phyloP scores from a whole-genome alignment of 106 monocot species.

The Cymbidium sinense region DNA sequence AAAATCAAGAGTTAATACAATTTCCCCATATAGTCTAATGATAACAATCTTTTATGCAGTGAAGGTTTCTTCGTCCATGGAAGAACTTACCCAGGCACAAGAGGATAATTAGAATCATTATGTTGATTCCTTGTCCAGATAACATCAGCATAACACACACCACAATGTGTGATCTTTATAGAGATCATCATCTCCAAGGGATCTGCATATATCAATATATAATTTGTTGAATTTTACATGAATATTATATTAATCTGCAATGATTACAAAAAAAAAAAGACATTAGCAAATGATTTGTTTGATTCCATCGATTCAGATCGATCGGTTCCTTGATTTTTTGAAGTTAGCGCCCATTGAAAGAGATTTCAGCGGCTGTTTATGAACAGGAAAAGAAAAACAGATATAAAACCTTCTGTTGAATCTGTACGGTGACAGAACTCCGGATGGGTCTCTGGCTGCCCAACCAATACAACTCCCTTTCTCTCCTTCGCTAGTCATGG shows the following conservation, averaged over 20 bases:
- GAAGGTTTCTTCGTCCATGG: not conserved
- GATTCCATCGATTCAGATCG: not conserved
- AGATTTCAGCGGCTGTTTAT: not conserved
- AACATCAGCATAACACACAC: conserved; percentile 33
- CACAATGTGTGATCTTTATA: conserved; percentile 26
- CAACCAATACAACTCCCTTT: conserved; percentile 25
- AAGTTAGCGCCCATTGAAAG: not conserved
- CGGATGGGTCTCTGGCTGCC: conserved; percentile 32
- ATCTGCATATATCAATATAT: conserved; percentile 9
- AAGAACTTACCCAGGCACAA: conserved; percentile 30
- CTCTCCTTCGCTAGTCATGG: conserved; percentile 8
- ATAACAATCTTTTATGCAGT: not conserved
- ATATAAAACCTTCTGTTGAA: conserved; percentile 27
- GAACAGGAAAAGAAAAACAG: not conserved
- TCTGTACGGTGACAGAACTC: conserved; percentile 32
- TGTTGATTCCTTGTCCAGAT: conserved; percentile 21
- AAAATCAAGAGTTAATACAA: not conserved
- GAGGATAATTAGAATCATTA: conserved; percentile 22
- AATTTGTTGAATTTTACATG: not conserved
- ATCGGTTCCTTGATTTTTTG: not conserved
- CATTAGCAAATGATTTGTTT: not conserved
- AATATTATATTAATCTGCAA: not conserved
- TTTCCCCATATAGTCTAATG: not conserved
- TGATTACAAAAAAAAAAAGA: not conserved
- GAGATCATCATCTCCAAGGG: conserved; percentile 20